Conservation (phyloP, 2,329 filamentous ascomycete genomes). For the Knufia fluminis region DNA sequence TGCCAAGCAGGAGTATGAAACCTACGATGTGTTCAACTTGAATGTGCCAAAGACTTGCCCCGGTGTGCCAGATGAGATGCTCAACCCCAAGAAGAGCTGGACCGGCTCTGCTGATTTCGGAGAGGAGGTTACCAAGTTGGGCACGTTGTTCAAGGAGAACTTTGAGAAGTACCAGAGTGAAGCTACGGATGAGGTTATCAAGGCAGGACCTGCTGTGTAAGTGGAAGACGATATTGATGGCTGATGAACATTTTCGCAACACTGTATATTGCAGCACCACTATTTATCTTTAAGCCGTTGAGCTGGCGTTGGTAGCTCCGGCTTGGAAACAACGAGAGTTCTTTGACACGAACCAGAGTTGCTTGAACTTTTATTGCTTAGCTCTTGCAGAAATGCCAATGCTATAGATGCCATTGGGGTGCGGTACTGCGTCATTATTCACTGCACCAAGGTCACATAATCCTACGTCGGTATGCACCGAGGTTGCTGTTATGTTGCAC, state of each 20-base stretch:
- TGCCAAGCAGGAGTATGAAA: constrained; percentile 86
- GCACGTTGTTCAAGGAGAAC: constrained; percentile 84
- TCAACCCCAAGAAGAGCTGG: constrained; percentile 94
- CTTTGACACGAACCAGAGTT: background rate
- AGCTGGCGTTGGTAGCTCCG: background rate
- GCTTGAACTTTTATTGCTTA: background rate
- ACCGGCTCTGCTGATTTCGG: constrained; percentile 74
- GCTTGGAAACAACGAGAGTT: background rate
- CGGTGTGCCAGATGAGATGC: constrained; percentile 78
- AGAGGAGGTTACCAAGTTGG: constrained; percentile 82
- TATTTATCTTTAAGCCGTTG: background rate
- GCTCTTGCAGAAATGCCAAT: background rate
- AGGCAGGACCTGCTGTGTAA: constrained; percentile 33
- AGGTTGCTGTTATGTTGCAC: background rate
- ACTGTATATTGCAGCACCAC: background rate
- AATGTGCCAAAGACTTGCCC: constrained; percentile 87
- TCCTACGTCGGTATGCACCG: background rate
- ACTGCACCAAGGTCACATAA: background rate
- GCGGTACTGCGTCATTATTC: no score
- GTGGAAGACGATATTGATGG: background rate
- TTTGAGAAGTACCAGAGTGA: constrained; percentile 90
- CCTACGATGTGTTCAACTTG: constrained; percentile 93
- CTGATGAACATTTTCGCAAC: background rate
- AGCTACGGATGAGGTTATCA: constrained; percentile 70
- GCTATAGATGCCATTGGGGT: no score